Conservation (phyloP, 768 basidiomycete species). For the Termitomyces sp. region DNA sequence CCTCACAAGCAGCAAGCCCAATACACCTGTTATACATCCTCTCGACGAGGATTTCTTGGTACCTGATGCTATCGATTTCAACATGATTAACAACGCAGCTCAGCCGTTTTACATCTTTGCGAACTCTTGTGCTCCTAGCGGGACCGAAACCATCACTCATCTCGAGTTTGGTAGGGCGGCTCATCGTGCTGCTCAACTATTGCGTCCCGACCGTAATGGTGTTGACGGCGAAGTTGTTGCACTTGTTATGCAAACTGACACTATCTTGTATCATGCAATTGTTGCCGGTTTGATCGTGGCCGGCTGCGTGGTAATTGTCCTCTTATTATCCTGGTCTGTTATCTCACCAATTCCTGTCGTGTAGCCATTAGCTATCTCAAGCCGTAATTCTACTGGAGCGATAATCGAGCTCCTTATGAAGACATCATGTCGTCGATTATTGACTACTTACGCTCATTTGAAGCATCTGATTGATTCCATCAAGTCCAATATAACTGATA, state of each 20-base stretch:
- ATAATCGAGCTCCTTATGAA: slow-evolving; percentile 29
- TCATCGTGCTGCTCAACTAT: slow-evolving; percentile 33
- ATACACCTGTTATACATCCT: neutral
- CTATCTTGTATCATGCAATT: slow-evolving; percentile 35
- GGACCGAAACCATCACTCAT: slow-evolving; percentile 25
- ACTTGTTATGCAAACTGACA: slow-evolving; percentile 26
- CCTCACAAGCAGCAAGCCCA: neutral
- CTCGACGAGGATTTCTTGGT: slow-evolving; percentile 3
- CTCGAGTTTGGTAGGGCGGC: slow-evolving; percentile 39
- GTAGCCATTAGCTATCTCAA: slow-evolving; percentile 36
- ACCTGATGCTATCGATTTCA: slow-evolving; percentile 9
- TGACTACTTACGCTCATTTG: slow-evolving; percentile 26
- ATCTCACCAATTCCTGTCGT: neutral
- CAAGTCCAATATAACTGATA: slow-evolving; percentile 12
- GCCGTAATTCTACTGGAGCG: slow-evolving; percentile 29
- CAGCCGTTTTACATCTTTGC: slow-evolving; percentile 9
- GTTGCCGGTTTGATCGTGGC: slow-evolving; percentile 30
- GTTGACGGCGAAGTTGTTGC: slow-evolving; percentile 27
- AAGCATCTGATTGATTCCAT: slow-evolving; percentile 23
- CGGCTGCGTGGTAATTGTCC: slow-evolving; percentile 25
- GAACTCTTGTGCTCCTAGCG: neutral
- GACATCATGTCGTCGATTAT: slow-evolving; percentile 30
- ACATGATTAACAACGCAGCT: slow-evolving; percentile 2
- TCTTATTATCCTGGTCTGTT: neutral
- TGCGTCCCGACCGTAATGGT: slow-evolving; percentile 28